phyloP scores from a whole-genome alignment of 306 rosid genomes.

The Dalbergia cochinchinensis region DNA sequence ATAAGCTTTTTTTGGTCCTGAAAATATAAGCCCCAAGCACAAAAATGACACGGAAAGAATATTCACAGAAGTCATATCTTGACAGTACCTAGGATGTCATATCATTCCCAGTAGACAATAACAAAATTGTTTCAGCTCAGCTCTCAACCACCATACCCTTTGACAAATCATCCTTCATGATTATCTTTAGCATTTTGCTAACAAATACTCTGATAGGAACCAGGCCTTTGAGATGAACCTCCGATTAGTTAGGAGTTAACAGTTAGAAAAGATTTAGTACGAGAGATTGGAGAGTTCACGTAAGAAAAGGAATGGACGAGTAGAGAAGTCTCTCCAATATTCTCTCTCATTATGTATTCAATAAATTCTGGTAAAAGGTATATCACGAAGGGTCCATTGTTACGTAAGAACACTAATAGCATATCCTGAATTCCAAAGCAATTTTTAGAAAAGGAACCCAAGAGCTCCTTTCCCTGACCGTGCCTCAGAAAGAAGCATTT shows the following conservation, averaged over 20 bases:
- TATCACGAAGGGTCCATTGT: slow-evolving; percentile 16
- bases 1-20: background rate
- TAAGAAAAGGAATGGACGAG: no score
- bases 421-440: no score
- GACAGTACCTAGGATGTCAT: background rate
- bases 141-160: slow-evolving; percentile 32
- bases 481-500: no score
- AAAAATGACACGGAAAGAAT: background rate
- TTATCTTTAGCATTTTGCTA: slow-evolving; percentile 19
- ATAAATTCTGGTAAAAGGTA: slow-evolving; percentile 26
- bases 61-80: background rate
- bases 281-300: no score
- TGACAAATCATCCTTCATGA: slow-evolving; percentile 1
- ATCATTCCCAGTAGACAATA: background rate
- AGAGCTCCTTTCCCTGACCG: no score
- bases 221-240: no score
- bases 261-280: no score
- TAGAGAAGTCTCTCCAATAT: no score
- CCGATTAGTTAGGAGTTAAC: no score
- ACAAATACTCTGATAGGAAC: background rate
- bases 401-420: no score
- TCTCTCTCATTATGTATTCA: slow-evolving; percentile 15
- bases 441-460: no score
- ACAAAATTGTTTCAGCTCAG: background rate
- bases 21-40: background rate